phyloP scores from a whole-genome alignment of 371 early-diverging fungal genomes.

The Entomophthora muscae region DNA sequence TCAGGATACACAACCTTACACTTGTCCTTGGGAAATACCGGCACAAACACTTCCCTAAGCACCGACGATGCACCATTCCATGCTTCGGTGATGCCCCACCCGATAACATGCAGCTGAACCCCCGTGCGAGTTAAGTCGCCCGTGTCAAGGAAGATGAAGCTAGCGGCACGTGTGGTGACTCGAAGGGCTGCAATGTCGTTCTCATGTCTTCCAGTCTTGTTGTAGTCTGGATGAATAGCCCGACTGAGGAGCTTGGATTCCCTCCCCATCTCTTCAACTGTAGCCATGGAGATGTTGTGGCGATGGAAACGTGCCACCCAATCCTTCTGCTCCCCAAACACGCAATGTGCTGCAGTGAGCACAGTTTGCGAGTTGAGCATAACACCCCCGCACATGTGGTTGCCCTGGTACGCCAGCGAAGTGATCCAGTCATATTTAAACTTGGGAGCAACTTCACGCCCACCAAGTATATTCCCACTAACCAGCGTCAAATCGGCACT shows the following conservation, averaged over 20 bases:
- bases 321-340: not conserved
- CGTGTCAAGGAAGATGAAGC: too few relatives aligned
- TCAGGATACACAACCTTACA: not conserved
- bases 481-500: too few relatives aligned
- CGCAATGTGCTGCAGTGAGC: constrained; percentile 4
- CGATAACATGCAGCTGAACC: not conserved
- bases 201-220: too few relatives aligned
- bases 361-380: not conserved
- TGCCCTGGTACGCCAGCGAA: not conserved
- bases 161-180: too few relatives aligned
- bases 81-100: constrained; percentile 2
- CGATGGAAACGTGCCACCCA: not conserved
- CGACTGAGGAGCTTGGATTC: not conserved
- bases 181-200: too few relatives aligned
- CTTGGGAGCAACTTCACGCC: not conserved
- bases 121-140: too few relatives aligned
- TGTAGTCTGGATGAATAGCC: not conserved
- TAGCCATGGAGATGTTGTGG: not conserved
- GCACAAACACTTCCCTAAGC: not conserved
- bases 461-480: constrained; percentile 6
- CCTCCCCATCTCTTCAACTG: not conserved
- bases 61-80: not conserved
- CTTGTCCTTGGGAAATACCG: not conserved
- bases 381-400: not conserved
- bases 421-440: constrained; percentile 2